A percentile compares a stretch with the other conserved stretches of the same genome.
Evolutionary conservation across 202 grass and related monocot genomes (phyloP).

Genomic region (Zizania palustris): DNA sequence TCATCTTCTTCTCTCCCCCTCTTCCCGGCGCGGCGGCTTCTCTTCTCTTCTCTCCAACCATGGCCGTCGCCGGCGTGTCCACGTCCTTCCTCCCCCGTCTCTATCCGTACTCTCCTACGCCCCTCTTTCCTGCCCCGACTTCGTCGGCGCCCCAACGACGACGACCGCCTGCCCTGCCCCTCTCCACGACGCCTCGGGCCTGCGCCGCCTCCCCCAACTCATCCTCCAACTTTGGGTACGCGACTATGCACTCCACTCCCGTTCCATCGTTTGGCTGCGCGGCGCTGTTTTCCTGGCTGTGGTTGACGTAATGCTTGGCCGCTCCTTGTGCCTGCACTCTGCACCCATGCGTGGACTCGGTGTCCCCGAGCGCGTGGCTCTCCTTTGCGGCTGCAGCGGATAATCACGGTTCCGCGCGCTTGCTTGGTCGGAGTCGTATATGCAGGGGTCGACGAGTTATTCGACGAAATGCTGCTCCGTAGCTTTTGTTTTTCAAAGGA

Average conservation of each 20-base stretch:
- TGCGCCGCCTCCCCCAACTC: neutral
- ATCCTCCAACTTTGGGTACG: conserved; percentile 40
- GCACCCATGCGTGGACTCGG: neutral
- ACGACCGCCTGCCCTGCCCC: conserved; percentile 2
- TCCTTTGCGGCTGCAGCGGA: too few relatives aligned
- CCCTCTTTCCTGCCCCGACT: neutral
- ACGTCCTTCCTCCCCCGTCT: conserved; percentile 27
- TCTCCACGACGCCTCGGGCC: conserved; percentile 27
- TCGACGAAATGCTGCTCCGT: too few relatives aligned
- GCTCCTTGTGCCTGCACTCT: neutral
- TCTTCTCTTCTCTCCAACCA: neutral
- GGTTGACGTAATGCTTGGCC: neutral
- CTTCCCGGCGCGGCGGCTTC: neutral
- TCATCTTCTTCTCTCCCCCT: neutral
- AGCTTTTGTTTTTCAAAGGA: too few relatives aligned
- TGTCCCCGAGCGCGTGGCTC: too few relatives aligned
- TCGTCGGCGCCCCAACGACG: neutral
- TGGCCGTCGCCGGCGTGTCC: conserved; percentile 13
- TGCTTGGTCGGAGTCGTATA: too few relatives aligned
- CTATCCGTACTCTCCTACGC: neutral
- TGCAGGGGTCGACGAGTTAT: too few relatives aligned
- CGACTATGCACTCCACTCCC: neutral
- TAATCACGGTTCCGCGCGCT: too few relatives aligned
- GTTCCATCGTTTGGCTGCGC: neutral
- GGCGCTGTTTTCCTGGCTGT: neutral